Evolutionary conservation across 192 early-diverging fungal species (phyloP).

Genomic region (Hyaloraphidium curvatum): DNA sequence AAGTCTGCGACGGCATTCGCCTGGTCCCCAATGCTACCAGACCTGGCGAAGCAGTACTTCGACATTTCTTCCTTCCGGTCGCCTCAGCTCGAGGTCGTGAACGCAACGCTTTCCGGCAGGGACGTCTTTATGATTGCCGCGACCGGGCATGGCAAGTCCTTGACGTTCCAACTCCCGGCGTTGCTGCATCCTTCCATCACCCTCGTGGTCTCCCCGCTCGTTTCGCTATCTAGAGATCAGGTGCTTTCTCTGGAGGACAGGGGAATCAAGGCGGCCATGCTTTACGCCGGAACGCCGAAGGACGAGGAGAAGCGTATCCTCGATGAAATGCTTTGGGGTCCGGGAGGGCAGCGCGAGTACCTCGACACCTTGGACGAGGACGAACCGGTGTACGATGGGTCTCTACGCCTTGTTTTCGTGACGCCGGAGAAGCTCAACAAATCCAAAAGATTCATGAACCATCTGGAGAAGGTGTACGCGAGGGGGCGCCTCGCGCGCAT

Average conservation of each 20-base stretch:
- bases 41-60: constrained; percentile 20
- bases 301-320: constrained; percentile 13
- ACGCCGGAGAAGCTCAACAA: constrained; percentile 29
- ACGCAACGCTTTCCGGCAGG: constrained; percentile 28
- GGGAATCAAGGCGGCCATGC: constrained; percentile 10
- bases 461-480: constrained; percentile 19
- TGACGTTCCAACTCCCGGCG: constrained; percentile 31
- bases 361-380: not conserved
- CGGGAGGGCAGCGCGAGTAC: not conserved
- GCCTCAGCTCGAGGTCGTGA: constrained; percentile 25
- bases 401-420: constrained; percentile 19
- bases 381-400: not conserved
- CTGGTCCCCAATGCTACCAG: constrained; percentile 25
- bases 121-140: constrained; percentile 28
- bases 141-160: constrained; percentile 29
- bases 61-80: constrained; percentile 21
- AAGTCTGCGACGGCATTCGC: no score
- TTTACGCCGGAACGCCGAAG: constrained; percentile 21
- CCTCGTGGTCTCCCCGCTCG: constrained; percentile 28
- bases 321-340: constrained; percentile 10
- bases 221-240: constrained; percentile 32
- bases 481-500: constrained; percentile 20
- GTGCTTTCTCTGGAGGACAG: constrained; percentile 19
- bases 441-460: constrained; percentile 19
- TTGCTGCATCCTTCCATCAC: constrained; percentile 19